Base-by-base conservation (phyloP, 1,284 basidiomycete genomes). In the Hortiboletus rubellus region DNA sequence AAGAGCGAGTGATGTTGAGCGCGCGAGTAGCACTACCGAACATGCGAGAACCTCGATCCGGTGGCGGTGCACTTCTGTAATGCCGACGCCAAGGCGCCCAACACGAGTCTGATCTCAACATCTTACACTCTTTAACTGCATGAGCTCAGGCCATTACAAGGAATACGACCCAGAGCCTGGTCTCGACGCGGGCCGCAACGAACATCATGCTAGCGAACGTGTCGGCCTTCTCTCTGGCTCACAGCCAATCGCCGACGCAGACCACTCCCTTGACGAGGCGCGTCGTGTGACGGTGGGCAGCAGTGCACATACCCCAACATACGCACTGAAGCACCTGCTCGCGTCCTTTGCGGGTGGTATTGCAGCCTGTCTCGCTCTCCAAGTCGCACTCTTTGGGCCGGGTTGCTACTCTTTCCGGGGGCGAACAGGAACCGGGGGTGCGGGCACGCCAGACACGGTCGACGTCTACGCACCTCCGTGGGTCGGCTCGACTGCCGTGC, bases 401-500 rank as follows among this genome's bases (percentile, higher is more conserved):
- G 42, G 42, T 12, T 72, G 60, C 43, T 60, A 53, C 40, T 40
- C 52, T 8, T 48, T 44, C 12, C 41, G 24, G 7, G 50, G 3
- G 12, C 36, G 43, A 51, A 27, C 33, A 12, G 57, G 37, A 43
- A 43, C 42, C 14, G 43, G 24, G 2, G 45, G 14, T 1, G 7
- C 24, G 0, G 38, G 46, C 6, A 10, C 42, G 7, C 14, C 34
- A 10, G 59, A 65, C 24, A 47, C 50, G 15, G 58, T 59, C 10
- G 44, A 60, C 22, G 57, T 46, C 17, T 67, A 68, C 34, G 87
- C 83, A 1, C 76, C 84, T 8, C 82, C 86, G 3, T 82, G 83
- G 64, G 86, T 82, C 30, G 88, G 89, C n/a, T 89, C 87, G 1
- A 87, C 87, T 3, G 77, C 82, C 60, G 77, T 81, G 4, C 83